A percentile compares a stretch with the other conserved stretches of the same genome.
Evolutionary conservation across 2,329 filamentous ascomycete genomes (phyloP).

Genomic region (Sordariomycetes sp.): DNA sequence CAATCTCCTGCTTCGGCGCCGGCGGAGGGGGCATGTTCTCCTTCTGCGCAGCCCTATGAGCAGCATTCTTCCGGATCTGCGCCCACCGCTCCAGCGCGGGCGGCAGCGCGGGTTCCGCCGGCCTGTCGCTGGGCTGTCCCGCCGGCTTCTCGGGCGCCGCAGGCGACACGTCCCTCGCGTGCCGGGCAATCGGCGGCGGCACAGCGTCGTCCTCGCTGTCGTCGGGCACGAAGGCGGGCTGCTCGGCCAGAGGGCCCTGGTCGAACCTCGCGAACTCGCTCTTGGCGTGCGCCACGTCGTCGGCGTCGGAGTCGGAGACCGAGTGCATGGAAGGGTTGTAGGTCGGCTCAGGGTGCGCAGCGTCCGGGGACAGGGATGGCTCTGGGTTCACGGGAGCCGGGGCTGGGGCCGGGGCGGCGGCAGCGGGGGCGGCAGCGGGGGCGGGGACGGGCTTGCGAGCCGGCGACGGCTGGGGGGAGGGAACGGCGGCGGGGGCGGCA

Average conservation of each 20-base stretch:
- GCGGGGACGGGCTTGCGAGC: slow-evolving; percentile 11
- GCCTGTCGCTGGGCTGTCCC: slow-evolving; percentile 15
- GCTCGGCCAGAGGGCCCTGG: slow-evolving; percentile 76
- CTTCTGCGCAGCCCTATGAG: slow-evolving; percentile 57
- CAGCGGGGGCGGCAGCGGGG: too few relatives aligned
- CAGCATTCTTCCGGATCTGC: slow-evolving; percentile 89
- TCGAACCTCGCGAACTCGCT: slow-evolving; percentile 59
- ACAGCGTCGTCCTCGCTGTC: slow-evolving; percentile 34
- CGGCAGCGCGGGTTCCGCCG: slow-evolving; percentile 15
- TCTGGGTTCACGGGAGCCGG: slow-evolving; percentile 1
- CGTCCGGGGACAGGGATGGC: slow-evolving; percentile 5
- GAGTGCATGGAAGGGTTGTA: slow-evolving; percentile 32
- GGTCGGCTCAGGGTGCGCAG: slow-evolving; percentile 15
- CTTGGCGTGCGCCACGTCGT: slow-evolving; percentile 43
- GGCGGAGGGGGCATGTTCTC: slow-evolving; percentile 47
- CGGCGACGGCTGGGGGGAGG: slow-evolving; percentile 11
- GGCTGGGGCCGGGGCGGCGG: slow-evolving; percentile 10
- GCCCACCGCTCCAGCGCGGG: slow-evolving; percentile 70
- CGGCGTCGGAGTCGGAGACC: slow-evolving; percentile 44
- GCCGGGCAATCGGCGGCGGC: slow-evolving; percentile 38
- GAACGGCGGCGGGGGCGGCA: slow-evolving; percentile 12
- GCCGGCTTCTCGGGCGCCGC: slow-evolving; percentile 14
- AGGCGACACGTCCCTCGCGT: slow-evolving; percentile 14
- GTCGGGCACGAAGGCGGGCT: slow-evolving; percentile 69
- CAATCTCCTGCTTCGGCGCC: slow-evolving; percentile 13